These are phyloP conservation scores for Fusarium marasasianum DNA, from an alignment of 2,329 filamentous ascomycete species.

Conservation along the genomic window DNA sequence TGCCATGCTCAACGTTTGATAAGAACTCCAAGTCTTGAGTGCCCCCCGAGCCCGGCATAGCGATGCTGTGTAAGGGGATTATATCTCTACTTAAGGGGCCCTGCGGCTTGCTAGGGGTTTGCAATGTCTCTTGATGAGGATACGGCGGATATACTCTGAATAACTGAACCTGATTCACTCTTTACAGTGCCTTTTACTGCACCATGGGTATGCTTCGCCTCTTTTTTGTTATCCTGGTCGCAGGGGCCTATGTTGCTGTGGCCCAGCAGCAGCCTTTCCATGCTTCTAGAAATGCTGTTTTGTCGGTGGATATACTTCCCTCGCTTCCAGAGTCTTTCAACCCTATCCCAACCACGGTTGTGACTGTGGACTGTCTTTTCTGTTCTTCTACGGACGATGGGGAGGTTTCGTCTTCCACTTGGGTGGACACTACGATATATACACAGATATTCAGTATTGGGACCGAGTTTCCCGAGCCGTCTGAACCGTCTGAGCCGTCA, in stretches of 20 bases:
- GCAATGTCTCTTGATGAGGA: conserved; percentile 3
- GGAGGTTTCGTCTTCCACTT: background rate
- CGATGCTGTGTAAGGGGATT: conserved; percentile 13
- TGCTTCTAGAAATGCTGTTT: conserved; percentile 4
- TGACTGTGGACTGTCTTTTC: conserved; percentile 34
- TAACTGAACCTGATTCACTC: conserved; percentile 27
- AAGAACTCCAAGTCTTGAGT: conserved; percentile 14
- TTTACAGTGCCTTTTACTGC: conserved; percentile 15
- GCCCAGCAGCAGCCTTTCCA: conserved; percentile 1
- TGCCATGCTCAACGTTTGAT: conserved; percentile 20
- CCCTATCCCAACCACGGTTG: conserved; percentile 4
- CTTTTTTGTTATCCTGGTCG: conserved; percentile 21
- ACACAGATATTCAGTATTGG: background rate
- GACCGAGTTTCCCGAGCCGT: background rate
- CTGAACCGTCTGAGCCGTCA: background rate
- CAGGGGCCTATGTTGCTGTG: background rate
- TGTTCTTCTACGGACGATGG: conserved; percentile 10
- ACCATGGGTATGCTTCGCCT: conserved; percentile 33
- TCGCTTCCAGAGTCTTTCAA: conserved; percentile 5
- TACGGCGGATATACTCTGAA: conserved; percentile 8
- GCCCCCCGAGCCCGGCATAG: conserved; percentile 9
- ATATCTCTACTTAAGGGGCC: conserved; percentile 27
- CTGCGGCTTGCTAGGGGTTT: background rate
- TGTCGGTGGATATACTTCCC: conserved; percentile 18
- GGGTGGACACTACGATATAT: background rate